These are phyloP conservation scores for Tulasnella sp. DNA, from an alignment of 768 basidiomycete species.

Conservation along the genomic window DNA sequence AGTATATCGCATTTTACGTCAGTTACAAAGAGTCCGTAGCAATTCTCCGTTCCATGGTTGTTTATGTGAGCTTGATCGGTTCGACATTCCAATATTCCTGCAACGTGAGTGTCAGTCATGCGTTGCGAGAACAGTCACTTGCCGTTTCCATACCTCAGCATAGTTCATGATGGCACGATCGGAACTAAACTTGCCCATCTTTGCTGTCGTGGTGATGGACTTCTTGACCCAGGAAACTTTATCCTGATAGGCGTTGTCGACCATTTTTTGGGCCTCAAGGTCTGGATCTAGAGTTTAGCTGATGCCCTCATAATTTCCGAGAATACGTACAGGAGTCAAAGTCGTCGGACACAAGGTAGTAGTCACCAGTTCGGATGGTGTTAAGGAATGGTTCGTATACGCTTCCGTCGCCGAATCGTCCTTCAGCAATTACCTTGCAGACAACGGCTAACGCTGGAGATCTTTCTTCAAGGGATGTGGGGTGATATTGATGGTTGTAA, in stretches of 20 bases:
- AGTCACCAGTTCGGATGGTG: conserved; percentile 51
- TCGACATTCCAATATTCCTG: conserved; percentile 74
- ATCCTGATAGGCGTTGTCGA: conserved; percentile 84
- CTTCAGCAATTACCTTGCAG: conserved; percentile 67
- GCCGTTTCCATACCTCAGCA: conserved; percentile 50
- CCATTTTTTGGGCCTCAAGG: conserved; percentile 76
- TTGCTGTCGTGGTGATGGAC: conserved; percentile 76
- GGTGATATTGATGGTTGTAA: conserved; percentile 80
- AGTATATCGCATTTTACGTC: no score
- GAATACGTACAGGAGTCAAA: conserved; percentile 72
- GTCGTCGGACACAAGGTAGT: conserved; percentile 84
- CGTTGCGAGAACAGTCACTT: neutral
- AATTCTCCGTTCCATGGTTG: no score
- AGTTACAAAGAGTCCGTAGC: no score
- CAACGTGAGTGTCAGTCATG: neutral
- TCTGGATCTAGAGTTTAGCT: conserved; percentile 44
- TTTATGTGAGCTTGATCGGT: conserved; percentile 24
- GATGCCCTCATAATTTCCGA: conserved; percentile 35
- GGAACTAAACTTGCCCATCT: conserved; percentile 86
- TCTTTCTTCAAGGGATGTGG: conserved; percentile 73
- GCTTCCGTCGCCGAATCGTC: conserved; percentile 72
- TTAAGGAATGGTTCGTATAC: conserved; percentile 79
- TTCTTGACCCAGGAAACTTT: conserved; percentile 88
- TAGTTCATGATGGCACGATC: conserved; percentile 92
- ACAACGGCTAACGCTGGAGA: conserved; percentile 79